phyloP scores from a whole-genome alignment of 2,329 filamentous ascomycete genomes.

The Laburnicola sp. region DNA sequence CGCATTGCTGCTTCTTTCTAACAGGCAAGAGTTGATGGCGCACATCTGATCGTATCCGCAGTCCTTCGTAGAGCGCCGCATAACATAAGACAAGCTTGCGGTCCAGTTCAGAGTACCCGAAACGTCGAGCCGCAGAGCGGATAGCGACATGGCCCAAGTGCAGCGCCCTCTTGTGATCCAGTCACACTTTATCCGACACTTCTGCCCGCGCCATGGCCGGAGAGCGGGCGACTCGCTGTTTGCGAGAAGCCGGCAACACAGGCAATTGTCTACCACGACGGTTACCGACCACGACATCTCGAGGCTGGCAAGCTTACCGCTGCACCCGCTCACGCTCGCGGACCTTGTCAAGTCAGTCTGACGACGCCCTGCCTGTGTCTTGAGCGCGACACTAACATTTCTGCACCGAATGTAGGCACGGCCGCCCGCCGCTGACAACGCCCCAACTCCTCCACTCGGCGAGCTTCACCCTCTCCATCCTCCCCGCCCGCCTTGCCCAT shows the following conservation, averaged over 20 bases:
- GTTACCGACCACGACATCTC: slow-evolving; percentile 74
- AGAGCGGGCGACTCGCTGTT: slow-evolving; percentile 22
- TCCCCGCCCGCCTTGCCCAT: slow-evolving; percentile 89
- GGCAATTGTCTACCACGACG: slow-evolving; percentile 44
- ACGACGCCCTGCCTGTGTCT: background rate
- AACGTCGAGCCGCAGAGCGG: background rate
- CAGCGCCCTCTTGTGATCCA: slow-evolving; percentile 43
- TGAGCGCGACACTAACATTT: slow-evolving; percentile 10
- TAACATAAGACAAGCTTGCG: background rate
- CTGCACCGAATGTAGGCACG: slow-evolving; percentile 56
- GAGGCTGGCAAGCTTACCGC: slow-evolving; percentile 72
- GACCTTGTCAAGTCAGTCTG: slow-evolving; percentile 78
- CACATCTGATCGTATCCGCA: too few relatives aligned
- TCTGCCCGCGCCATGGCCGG: slow-evolving; percentile 31
- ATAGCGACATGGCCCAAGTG: slow-evolving; percentile 29
- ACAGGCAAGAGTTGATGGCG: background rate
- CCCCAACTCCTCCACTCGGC: slow-evolving; percentile 83
- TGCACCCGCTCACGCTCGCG: slow-evolving; percentile 80
- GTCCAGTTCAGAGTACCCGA: background rate
- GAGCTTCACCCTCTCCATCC: slow-evolving; percentile 91
- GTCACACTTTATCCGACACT: slow-evolving; percentile 41
- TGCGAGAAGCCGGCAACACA: slow-evolving; percentile 18
- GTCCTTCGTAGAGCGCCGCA: too few relatives aligned
- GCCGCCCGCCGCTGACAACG: slow-evolving; percentile 80
- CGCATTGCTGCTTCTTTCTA: background rate